Evolutionary conservation across 2,329 filamentous ascomycete genomes (phyloP).

Genomic region (Aspergillus terreus): DNA sequence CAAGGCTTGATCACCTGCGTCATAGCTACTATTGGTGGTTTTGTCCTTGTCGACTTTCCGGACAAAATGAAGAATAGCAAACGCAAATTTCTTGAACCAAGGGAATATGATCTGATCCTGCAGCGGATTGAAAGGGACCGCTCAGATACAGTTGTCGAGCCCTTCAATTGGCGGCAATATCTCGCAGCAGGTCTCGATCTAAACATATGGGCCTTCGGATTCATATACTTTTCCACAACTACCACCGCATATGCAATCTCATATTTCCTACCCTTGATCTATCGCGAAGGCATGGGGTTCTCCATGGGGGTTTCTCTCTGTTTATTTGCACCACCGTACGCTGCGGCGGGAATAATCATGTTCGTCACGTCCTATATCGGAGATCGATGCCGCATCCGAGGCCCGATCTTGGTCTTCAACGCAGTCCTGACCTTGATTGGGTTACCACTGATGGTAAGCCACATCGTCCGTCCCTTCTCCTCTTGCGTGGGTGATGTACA

Average conservation of each 20-base stretch:
- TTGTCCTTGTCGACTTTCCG: slow-evolving; percentile 62
- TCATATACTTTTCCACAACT: slow-evolving; percentile 22
- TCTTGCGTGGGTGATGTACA: too few species aligned
- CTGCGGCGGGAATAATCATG: slow-evolving; percentile 21
- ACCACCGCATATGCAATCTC: slow-evolving; percentile 16
- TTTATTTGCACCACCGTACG: slow-evolving; percentile 26
- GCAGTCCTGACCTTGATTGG: slow-evolving; percentile 22
- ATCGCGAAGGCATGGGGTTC: slow-evolving; percentile 25
- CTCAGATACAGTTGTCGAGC: slow-evolving; percentile 46
- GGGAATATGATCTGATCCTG: slow-evolving; percentile 42
- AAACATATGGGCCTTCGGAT: slow-evolving; percentile 58
- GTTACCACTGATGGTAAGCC: slow-evolving; percentile 21
- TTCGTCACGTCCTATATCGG: slow-evolving; percentile 21
- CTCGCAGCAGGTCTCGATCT: slow-evolving; percentile 48
- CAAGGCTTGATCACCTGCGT: slow-evolving; percentile 51
- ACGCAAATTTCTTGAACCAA: slow-evolving; percentile 48
- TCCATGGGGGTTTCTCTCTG: slow-evolving; percentile 21
- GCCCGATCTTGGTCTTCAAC: slow-evolving; percentile 23
- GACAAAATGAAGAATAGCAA: slow-evolving; percentile 48
- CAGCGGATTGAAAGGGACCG: slow-evolving; percentile 54
- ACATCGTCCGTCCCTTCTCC: neutral
- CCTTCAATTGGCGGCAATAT: slow-evolving; percentile 50
- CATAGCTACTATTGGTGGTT: slow-evolving; percentile 50
- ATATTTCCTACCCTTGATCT: slow-evolving; percentile 18
- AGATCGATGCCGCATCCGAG: slow-evolving; percentile 26